These are phyloP conservation scores for Hypoxylon sp. DNA, from an alignment of 2,329 filamentous ascomycete species.

Conservation along the genomic window DNA sequence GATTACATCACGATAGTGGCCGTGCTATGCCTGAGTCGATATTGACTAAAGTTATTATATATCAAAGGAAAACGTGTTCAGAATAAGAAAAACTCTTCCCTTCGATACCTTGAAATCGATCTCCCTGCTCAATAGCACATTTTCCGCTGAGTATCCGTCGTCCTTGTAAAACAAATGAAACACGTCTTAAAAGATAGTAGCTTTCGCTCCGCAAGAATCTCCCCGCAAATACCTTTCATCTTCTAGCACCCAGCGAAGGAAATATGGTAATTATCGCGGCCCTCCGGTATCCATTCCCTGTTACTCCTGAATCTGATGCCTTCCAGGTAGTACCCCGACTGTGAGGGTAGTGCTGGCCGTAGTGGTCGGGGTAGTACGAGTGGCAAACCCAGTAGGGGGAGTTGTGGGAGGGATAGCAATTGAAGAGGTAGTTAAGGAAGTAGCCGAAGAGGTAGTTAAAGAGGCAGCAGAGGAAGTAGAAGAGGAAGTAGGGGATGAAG, in stretches of 20 bases:
- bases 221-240: neutral
- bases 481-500: neutral
- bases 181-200: neutral
- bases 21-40: neutral
- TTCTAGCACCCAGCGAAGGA: neutral
- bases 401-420: neutral
- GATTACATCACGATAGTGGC: too few relatives aligned
- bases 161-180: neutral
- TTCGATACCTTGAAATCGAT: neutral
- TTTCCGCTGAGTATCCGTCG: neutral
- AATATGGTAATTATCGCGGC: neutral
- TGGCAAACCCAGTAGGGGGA: neutral
- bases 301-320: neutral
- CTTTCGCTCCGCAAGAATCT: neutral
- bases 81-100: too few relatives aligned
- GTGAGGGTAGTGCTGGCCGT: neutral
- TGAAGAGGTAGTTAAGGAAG: neutral
- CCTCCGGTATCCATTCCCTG: neutral
- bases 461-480: neutral
- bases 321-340: neutral
- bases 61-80: neutral
- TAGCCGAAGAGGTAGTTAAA: neutral
- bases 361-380: neutral
- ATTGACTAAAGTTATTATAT: neutral
- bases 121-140: neutral